These are phyloP conservation scores for Daldinia grandis DNA, from an alignment of 495 filamentous ascomycete genomes.

Conservation along the genomic window DNA sequence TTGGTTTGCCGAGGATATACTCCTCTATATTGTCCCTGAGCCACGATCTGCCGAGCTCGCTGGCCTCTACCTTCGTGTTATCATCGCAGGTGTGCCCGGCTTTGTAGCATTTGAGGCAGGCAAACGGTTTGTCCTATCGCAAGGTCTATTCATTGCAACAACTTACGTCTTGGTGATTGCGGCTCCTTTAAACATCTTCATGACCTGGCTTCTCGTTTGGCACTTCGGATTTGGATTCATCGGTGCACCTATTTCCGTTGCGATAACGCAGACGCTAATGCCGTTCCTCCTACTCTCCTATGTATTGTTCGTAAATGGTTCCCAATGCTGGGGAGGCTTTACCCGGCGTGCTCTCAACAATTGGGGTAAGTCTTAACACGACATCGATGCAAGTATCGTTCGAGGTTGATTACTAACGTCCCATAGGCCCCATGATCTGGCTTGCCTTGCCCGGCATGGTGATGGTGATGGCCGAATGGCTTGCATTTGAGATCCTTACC, in stretches of 20 bases:
- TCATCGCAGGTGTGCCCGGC: slow-evolving; percentile 71
- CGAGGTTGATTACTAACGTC: slow-evolving; percentile 17
- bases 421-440: slow-evolving; percentile 72
- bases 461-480: slow-evolving; percentile 92
- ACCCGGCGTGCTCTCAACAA: slow-evolving; percentile 73
- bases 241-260: slow-evolving; percentile 85
- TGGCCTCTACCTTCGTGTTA: slow-evolving; percentile 71
- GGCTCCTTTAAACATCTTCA: slow-evolving; percentile 70
- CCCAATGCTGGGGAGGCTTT: slow-evolving; percentile 88
- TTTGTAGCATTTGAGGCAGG: slow-evolving; percentile 74
- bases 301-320: slow-evolving; percentile 76
- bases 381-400: neutral
- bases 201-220: slow-evolving; percentile 78
- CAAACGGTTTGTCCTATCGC: slow-evolving; percentile 77
- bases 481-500: slow-evolving; percentile 84
- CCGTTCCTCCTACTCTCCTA: slow-evolving; percentile 79
- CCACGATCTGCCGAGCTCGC: slow-evolving; percentile 68
- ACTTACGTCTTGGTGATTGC: slow-evolving; percentile 71
- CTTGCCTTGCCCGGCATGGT: slow-evolving; percentile 86
- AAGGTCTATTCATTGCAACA: slow-evolving; percentile 73
- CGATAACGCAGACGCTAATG: slow-evolving; percentile 82
- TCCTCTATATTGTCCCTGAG: slow-evolving; percentile 68
- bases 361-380: slow-evolving; percentile 64
- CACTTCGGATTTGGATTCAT: slow-evolving; percentile 78
- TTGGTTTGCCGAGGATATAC: slow-evolving; percentile 63